These are phyloP conservation scores for Kingdonia uniflora DNA, from an alignment of 164 flowering plant species.

Conservation along the genomic window DNA sequence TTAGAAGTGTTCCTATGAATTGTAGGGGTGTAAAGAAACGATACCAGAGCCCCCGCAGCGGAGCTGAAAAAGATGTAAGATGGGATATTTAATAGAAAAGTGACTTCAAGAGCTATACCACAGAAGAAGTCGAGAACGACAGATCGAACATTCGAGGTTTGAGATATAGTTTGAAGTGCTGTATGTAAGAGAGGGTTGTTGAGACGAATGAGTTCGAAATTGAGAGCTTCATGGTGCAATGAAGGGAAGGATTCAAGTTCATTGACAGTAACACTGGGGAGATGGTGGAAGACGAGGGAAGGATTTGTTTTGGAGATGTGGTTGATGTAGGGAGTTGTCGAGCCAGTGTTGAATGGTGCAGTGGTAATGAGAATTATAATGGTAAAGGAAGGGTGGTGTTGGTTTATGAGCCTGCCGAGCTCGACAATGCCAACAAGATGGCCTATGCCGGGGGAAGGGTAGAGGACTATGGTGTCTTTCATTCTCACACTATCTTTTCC, in stretches of 20 bases:
- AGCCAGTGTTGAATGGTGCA: constrained; percentile 7
- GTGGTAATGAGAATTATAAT: constrained; percentile 19
- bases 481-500: too few species aligned
- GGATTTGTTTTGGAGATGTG: constrained; percentile 14
- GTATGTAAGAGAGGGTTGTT: constrained; percentile 20
- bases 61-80: constrained; percentile 18
- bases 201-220: constrained; percentile 15
- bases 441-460: constrained; percentile 26
- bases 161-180: constrained; percentile 19
- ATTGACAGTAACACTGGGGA: constrained; percentile 4
- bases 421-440: constrained; percentile 32
- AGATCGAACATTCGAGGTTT: constrained; percentile 9
- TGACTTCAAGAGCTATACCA: constrained; percentile 12
- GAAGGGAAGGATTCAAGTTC: constrained; percentile 1
- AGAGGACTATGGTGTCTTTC: constrained; percentile 14
- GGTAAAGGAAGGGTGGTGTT: constrained; percentile 12
- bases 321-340: constrained; percentile 18
- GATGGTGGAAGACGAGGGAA: constrained; percentile 24
- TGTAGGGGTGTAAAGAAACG: constrained; percentile 14
- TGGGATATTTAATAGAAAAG: constrained; percentile 17
- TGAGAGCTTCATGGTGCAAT: constrained; percentile 8
- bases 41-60: constrained; percentile 4
- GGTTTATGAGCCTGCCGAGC: constrained; percentile 18
- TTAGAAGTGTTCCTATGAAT: neutral
- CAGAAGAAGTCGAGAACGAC: constrained; percentile 33